Percentiles rank a stretch among this genome's conserved stretches.
These are phyloP conservation scores for Boletus sp. DNA, from an alignment of 768 basidiomycete genomes.

Conservation along the genomic window DNA sequence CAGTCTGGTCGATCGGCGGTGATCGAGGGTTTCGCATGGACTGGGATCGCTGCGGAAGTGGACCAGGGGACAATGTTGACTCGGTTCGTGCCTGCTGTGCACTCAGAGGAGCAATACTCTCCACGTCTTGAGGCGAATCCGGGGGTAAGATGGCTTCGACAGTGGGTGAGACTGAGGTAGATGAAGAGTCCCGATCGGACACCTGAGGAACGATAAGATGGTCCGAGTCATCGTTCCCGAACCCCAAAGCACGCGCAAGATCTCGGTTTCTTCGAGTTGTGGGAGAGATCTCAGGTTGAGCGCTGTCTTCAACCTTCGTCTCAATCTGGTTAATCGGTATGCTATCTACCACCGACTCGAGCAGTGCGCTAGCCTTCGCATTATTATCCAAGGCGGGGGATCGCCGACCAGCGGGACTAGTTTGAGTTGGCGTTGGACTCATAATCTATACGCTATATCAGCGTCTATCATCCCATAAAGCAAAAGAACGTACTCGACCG, in stretches of 20 bases:
- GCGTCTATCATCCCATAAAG: neutral
- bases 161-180: slow-evolving; percentile 35
- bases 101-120: slow-evolving; percentile 6
- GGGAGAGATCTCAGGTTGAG: slow-evolving; percentile 41
- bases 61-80: slow-evolving; percentile 15
- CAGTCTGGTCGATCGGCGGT: slow-evolving; percentile 47
- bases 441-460: slow-evolving; percentile 42
- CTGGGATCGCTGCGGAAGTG: slow-evolving; percentile 28
- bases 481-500: slow-evolving; percentile 41
- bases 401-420: slow-evolving; percentile 28
- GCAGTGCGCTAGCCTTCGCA: slow-evolving; percentile 61
- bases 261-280: slow-evolving; percentile 66
- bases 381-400: slow-evolving; percentile 46
- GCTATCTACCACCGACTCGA: slow-evolving; percentile 60
- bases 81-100: slow-evolving; percentile 1
- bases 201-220: slow-evolving; percentile 21
- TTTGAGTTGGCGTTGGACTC: slow-evolving; percentile 49
- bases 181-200: slow-evolving; percentile 26
- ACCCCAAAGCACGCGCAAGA: slow-evolving; percentile 69
- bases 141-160: slow-evolving; percentile 32
- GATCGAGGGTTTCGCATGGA: slow-evolving; percentile 40
- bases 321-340: slow-evolving; percentile 43
- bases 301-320: slow-evolving; percentile 24
- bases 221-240: slow-evolving; percentile 49
- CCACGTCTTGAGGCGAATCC: slow-evolving; percentile 19